These are phyloP conservation scores for Trichoderma citrinoviride DNA, from an alignment of 2,329 filamentous ascomycete genomes.

Conservation along the genomic window DNA sequence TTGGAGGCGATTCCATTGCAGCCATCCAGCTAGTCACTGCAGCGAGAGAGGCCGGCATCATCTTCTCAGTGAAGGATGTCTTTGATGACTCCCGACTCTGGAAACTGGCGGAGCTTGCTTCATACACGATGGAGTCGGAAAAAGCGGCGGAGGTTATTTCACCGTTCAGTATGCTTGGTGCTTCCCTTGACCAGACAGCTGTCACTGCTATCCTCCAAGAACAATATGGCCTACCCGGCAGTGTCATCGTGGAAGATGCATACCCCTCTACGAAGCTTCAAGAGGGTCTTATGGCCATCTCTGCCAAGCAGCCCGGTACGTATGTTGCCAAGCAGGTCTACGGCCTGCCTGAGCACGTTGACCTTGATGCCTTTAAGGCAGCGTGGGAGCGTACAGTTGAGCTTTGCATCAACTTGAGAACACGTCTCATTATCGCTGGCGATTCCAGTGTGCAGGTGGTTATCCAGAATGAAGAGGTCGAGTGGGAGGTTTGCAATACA, in stretches of 20 bases:
- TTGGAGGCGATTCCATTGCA: constrained; percentile 39
- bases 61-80: constrained; percentile 15
- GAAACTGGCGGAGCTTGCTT: not conserved
- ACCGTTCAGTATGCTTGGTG: constrained; percentile 2
- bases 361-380: constrained; percentile 29
- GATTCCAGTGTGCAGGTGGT: not conserved
- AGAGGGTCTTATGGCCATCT: constrained; percentile 39
- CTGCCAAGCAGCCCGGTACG: constrained; percentile 30
- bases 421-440: constrained; percentile 18
- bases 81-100: constrained; percentile 19
- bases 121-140: not conserved
- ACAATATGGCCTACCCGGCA: not conserved
- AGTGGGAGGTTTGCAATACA: not conserved
- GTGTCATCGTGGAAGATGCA: constrained; percentile 30
- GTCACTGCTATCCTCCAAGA: not conserved
- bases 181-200: not conserved
- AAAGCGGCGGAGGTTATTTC: rapidly evolving
- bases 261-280: constrained; percentile 42
- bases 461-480: not conserved
- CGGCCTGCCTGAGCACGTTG: constrained; percentile 24
- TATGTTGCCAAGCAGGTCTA: constrained; percentile 36
- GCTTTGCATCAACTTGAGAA: constrained; percentile 19
- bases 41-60: constrained; percentile 7
- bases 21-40: constrained; percentile 18
- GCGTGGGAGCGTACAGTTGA: constrained; percentile 29